Evolutionary conservation across 2,329 filamentous ascomycete genomes (phyloP).

Genomic region (Xylaria sp.): DNA sequence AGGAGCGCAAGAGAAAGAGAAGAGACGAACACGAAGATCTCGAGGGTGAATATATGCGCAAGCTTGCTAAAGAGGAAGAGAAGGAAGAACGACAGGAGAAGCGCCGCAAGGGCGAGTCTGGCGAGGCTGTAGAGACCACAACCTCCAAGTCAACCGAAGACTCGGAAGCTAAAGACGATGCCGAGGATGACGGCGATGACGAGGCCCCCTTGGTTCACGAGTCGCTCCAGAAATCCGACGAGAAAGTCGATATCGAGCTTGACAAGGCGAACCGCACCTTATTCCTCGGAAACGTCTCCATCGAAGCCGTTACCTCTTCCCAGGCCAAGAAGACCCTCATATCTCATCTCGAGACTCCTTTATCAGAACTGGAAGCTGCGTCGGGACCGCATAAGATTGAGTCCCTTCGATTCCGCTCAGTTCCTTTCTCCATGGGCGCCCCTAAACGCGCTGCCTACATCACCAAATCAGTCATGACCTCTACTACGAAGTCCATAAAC

Average conservation of each 20-base stretch:
- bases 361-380: slow-evolving; percentile 48
- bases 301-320: slow-evolving; percentile 75
- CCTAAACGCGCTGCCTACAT: slow-evolving; percentile 95
- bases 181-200: slow-evolving; percentile 34
- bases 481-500: slow-evolving; percentile 88
- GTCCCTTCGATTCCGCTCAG: slow-evolving; percentile 89
- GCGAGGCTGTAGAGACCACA: slow-evolving; percentile 23
- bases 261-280: slow-evolving; percentile 87
- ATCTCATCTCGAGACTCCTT: slow-evolving; percentile 70
- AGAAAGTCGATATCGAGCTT: slow-evolving; percentile 50
- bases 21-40: slow-evolving; percentile 64
- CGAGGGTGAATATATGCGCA: slow-evolving; percentile 64
- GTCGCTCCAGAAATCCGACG: slow-evolving; percentile 48
- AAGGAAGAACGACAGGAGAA: slow-evolving; percentile 50
- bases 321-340: slow-evolving; percentile 71
- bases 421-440: slow-evolving; percentile 69
- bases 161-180: slow-evolving; percentile 2
- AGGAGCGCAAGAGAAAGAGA: slow-evolving; percentile 60
- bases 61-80: slow-evolving; percentile 55
- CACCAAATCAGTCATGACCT: slow-evolving; percentile 82
- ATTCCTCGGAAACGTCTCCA: slow-evolving; percentile 88
- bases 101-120: slow-evolving; percentile 44
- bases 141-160: slow-evolving; percentile 6
- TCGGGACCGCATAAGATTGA: slow-evolving; percentile 65
- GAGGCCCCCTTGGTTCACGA: slow-evolving; percentile 49